Base-by-base conservation (phyloP, 2,329 filamentous ascomycete species). In the Penicillium polonicum region DNA sequence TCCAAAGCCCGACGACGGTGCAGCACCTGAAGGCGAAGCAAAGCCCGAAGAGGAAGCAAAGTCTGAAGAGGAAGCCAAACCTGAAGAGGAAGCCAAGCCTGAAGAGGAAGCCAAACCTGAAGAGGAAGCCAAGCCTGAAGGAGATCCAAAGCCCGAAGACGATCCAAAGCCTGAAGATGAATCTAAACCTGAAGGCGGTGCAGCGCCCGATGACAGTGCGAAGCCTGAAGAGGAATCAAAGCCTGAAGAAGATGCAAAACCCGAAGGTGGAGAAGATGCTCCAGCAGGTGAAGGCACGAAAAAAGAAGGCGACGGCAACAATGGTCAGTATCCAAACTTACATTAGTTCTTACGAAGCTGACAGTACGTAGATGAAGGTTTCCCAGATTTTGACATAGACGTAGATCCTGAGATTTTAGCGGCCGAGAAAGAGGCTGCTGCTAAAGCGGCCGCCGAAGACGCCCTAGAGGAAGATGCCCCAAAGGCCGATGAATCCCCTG, bases 351-450 rank as follows among this genome's bases (percentile, higher is more conserved):
- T 10, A 23, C 27, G 15, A 33, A 44, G 51, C 52, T 63, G 38
- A 62, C 44, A 39, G 17, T 25, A 8, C 27, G 35, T 55, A 74
- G 72, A 73, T 55, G 69, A 72, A 58, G 70, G 67, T 36, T 73
- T 74, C 59, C 70, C 72, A 60, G 70, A 72, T 43, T 67, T 64
- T 57, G 66, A 73, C 61, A 65, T 65, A 57, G 61, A 62, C 31
- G 69, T 65, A 57, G 72, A 65, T 52, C 59, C 58, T 38, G 72
- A 71, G 39, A 62, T 67, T 52, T 66, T 74, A 54, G 70, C 71
- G 39, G 68, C 67, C 6, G 72, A 74, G 52, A 74, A 74, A 48
- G 71, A 67, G 60, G 72, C 63, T 29, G 67, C 65, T 15, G 70
- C 70, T 29, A 65, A 63, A 53, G 65, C 71, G 61, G 72, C 67